A percentile compares a stretch with the other conserved stretches of the same genome.
Conservation (phyloP, 2,329 filamentous ascomycete species). For the Sporothrix pallida region DNA sequence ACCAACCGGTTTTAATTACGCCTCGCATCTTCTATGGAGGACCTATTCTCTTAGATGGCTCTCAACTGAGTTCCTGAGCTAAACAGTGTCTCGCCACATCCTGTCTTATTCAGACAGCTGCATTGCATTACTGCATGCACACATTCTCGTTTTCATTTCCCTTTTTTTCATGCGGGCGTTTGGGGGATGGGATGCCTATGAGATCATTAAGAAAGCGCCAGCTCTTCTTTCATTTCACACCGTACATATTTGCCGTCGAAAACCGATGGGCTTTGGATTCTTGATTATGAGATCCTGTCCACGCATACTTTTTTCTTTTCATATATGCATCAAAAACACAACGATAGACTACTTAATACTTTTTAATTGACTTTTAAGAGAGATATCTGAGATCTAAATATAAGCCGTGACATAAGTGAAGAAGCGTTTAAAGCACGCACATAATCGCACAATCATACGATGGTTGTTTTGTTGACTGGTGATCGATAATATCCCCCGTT, state of each 20-base stretch:
- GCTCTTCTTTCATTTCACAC: conserved; percentile 26
- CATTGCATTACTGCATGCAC: background rate
- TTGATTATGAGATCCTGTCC: background rate
- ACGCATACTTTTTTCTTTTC: conserved; percentile 1
- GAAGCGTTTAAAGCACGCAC: no score
- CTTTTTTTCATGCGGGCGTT: conserved; percentile 32
- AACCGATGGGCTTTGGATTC: conserved; percentile 10
- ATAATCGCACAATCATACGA: no score
- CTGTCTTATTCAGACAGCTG: background rate
- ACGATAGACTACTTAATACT: conserved; percentile 33
- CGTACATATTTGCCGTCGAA: conserved; percentile 37
- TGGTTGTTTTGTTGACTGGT: no score
- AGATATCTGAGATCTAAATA: background rate
- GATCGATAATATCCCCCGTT: background rate
- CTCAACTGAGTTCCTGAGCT: background rate
- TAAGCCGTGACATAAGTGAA: background rate
- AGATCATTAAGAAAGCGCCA: conserved; percentile 22
- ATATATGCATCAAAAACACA: conserved; percentile 23
- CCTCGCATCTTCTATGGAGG: background rate
- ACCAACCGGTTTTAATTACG: background rate
- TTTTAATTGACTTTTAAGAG: conserved; percentile 21
- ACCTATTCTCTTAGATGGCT: background rate
- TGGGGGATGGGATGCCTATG: conserved; percentile 30
- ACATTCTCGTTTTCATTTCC: background rate
- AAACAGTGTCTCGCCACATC: background rate